phyloP scores from a whole-genome alignment of 257 asterid species.

The Ehretia macrophylla region DNA sequence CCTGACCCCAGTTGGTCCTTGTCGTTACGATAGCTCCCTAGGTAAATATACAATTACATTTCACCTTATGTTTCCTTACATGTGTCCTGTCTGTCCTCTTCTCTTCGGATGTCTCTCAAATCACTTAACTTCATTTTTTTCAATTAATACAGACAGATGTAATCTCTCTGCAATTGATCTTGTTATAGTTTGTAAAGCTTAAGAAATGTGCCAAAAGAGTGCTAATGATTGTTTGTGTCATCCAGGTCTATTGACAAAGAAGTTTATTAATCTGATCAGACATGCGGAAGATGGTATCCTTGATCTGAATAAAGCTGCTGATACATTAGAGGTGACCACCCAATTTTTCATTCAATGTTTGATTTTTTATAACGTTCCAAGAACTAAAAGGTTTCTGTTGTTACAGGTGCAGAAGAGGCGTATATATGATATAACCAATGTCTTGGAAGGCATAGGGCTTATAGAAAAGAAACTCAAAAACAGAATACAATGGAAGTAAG shows the following conservation, averaged over 20 bases:
- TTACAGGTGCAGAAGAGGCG: constrained; percentile 96
- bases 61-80: background rate
- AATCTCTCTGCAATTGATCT: no score
- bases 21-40: constrained; percentile 96
- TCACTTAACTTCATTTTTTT: no score
- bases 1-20: constrained; percentile 80
- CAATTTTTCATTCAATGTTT: constrained; percentile 15
- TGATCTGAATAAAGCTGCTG: constrained; percentile 95
- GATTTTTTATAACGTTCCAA: constrained; percentile 11
- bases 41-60: constrained; percentile 39
- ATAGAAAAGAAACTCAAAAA: constrained; percentile 93
- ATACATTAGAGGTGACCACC: constrained; percentile 71
- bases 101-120: no score
- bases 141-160: no score
- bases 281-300: constrained; percentile 95
- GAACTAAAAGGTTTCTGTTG: constrained; percentile 22
- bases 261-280: constrained; percentile 82
- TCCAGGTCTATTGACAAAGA: constrained; percentile 88
- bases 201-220: background rate
- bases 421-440: constrained; percentile 95
- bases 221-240: background rate
- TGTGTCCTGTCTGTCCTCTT: no score
- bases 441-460: constrained; percentile 95
- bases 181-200: no score
- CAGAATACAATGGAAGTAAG: constrained; percentile 99